Conservation (phyloP, 306 rosid species). For the Cucumis hystrix region DNA sequence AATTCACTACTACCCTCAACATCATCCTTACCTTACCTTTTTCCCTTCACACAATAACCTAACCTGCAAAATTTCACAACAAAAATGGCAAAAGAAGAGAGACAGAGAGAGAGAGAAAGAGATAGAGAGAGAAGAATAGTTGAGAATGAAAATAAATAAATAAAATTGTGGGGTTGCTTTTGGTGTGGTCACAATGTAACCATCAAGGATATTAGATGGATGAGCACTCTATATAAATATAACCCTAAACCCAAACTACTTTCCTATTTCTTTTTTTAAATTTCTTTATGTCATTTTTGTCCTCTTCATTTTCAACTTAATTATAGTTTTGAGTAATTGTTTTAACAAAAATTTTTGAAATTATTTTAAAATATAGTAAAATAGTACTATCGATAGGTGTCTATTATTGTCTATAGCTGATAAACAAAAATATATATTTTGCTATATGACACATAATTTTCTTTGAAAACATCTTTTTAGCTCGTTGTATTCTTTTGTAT, state of each 20-base stretch:
- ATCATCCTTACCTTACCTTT: neutral
- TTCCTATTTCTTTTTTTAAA: neutral
- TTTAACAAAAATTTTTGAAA: too few species aligned
- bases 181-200: neutral
- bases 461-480: too few species aligned
- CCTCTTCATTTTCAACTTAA: too few species aligned
- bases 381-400: too few species aligned
- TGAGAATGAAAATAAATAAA: neutral
- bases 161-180: neutral
- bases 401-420: too few species aligned
- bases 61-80: conserved; percentile 1
- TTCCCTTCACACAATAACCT: too few species aligned
- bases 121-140: neutral
- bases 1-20: conserved; percentile 46
- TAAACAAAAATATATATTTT: too few species aligned
- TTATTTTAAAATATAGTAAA: too few species aligned
- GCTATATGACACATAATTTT: too few species aligned
- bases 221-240: neutral
- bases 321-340: too few species aligned
- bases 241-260: neutral
- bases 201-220: neutral
- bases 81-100: neutral
- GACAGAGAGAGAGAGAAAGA: neutral
- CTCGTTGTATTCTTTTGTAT: too few species aligned
- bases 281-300: too few species aligned